Conservation (phyloP, 2,329 filamentous ascomycete genomes). For the Fusarium cyanostomum region DNA sequence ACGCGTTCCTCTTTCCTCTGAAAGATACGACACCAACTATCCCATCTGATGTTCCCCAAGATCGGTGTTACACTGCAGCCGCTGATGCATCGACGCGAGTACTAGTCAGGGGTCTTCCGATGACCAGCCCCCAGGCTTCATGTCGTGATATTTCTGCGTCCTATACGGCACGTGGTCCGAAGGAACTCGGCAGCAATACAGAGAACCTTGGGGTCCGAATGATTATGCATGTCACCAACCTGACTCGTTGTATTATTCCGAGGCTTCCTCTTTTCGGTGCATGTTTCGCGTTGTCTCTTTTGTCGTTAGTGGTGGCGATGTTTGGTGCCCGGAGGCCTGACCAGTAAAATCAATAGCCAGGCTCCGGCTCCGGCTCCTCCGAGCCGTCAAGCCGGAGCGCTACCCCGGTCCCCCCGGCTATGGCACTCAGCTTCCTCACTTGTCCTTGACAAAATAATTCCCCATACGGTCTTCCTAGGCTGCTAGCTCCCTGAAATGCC, state of each 20-base stretch:
- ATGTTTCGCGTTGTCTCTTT: conserved; percentile 5
- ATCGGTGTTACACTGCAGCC: conserved; percentile 37
- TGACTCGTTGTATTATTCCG: neutral
- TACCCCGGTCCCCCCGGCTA: neutral
- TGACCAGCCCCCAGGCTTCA: neutral
- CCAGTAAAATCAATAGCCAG: too few relatives aligned
- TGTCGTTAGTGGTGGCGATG: conserved; percentile 23
- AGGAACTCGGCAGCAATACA: neutral
- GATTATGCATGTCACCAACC: neutral
- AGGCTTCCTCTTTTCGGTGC: neutral
- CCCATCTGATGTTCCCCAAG: conserved; percentile 12
- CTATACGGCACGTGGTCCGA: conserved; percentile 1
- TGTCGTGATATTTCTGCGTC: conserved; percentile 1
- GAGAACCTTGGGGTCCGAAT: neutral
- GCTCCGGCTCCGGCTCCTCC: neutral
- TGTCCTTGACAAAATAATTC: neutral
- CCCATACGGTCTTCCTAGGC: neutral
- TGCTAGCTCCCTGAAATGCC: neutral
- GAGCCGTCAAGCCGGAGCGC: neutral
- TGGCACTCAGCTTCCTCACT: neutral
- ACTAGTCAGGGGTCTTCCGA: conserved; percentile 17
- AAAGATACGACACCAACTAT: conserved; percentile 1
- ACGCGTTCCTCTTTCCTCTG: neutral
- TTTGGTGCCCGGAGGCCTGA: neutral
- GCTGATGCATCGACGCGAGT: conserved; percentile 29